Evolutionary conservation across 352 stramenopile genomes (phyloP), one percentile per base, ranked within the genome.

Genomic region (Aphanomyces cochlioides): DNA sequence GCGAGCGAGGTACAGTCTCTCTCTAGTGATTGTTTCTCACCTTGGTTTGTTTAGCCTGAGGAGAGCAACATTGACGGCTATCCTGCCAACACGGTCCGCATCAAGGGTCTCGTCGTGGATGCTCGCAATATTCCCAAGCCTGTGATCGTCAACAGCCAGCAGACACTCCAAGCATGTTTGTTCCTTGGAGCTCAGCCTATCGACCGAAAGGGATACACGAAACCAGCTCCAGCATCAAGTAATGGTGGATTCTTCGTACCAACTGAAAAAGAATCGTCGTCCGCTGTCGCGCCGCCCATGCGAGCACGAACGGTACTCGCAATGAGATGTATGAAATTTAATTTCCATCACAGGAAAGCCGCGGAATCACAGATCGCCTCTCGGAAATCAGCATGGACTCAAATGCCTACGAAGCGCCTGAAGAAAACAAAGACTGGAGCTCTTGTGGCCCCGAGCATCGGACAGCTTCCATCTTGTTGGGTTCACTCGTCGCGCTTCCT

Each of bases 351-450:
- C 59, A 69, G 64, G 54, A 61, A 43, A 70, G 64, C 45, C 78
- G 39, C 73, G 73, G 69, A 17, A 79, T 69, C 15, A 80, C 75
- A 43, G 88, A 94, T 66, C 84, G 88, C 10, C 77, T 78, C 6
- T 96, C 86, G 6, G 88, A 96, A 67, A 86, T 84, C 5, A 76
- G 70, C 10, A 75, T 86, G 39, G 69, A 72, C 47, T 43, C 69
- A 1, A 56, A 15, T 38, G 13, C 59, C 10, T 70, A 70, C 64
- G 64, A 85, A 3, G 86, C 77, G 2, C 81, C 87, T 17, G 88
- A 96, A 56, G 88, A 94, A 21, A 89, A 92, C 77, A 96, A 96
- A 60, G 88, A 96, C 71, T 96, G 88, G 88, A 96, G 86, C 56
- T 88, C 84, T 6, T 96, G 88, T 28, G 85, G 89, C 28, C 88